Base-by-base conservation (phyloP, 345 rosid genomes). In the Odontarrhena argentea region DNA sequence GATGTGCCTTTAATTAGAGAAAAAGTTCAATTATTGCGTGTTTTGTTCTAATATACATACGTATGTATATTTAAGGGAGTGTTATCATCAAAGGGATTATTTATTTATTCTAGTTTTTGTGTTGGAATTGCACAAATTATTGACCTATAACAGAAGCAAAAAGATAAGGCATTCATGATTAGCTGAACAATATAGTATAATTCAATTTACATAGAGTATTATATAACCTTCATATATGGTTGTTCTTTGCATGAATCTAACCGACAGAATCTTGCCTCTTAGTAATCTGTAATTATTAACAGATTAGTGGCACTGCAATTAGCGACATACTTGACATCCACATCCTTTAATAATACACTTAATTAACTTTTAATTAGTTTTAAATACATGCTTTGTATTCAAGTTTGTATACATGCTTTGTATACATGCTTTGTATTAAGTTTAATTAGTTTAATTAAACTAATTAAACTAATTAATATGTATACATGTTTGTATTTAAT, bases 251-350 rank as follows among this genome's bases (percentile, higher is more conserved):
- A 55, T 63, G 49, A 13, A 64, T 48, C 48, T 30, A 63, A n/a
- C 70, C 65, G 70, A 55, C 64, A 71, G 3, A 71, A 71, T 47
- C 7, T 55, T 15, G 24, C n/a, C 55, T 26, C 37, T 37, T 34
- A 3, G 3, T 44, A 25, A 45, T 68, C 51, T 70, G 32, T 28
- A 35, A 45, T 55, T 47, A 18, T 54, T 54, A 18, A 26, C 24
- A 10, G 15, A 58, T 37, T 69, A 59, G 66, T 51, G 68, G 54
- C 68, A 42, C 7, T 57, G 67, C 67, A 42, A 34, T 65, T 65
- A 65, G 71, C 71, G 70, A 57, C 71, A 73, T 57, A 50, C 38
- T 49, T 42, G 70, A 65, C 61, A 57, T 50, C n/a, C 10, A 22
- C 43, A 48, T 48, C 6, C 1, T 55, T 47, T 63, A 25, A 58